These are phyloP conservation scores for Suillus paluster DNA, from an alignment of 768 basidiomycete genomes.

Conservation along the genomic window DNA sequence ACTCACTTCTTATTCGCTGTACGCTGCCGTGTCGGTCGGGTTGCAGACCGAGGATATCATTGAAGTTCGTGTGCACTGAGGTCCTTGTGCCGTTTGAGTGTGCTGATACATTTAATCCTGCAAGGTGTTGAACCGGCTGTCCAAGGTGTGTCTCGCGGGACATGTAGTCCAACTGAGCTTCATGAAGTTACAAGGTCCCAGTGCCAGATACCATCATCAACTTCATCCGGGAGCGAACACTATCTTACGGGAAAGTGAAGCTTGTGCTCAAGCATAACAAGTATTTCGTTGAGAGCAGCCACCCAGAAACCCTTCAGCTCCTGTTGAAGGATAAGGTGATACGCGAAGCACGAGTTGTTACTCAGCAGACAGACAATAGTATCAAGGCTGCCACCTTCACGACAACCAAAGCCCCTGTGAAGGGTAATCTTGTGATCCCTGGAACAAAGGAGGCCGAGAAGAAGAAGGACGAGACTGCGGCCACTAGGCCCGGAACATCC, in stretches of 20 bases:
- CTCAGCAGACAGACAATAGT: slow-evolving; percentile 70
- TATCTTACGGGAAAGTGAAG: slow-evolving; percentile 98
- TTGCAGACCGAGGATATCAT: slow-evolving; percentile 98
- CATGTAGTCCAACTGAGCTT: slow-evolving; percentile 8
- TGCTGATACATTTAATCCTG: slow-evolving; percentile 8
- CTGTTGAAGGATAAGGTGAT: slow-evolving; percentile 88
- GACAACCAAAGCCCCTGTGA: slow-evolving; percentile 79
- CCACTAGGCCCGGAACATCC: slow-evolving; percentile 33
- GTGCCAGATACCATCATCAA: slow-evolving; percentile 85
- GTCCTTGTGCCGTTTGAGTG: slow-evolving; percentile 1
- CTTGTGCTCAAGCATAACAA: slow-evolving; percentile 97
- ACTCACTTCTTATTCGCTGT: slow-evolving; percentile 95
- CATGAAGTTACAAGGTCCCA: slow-evolving; percentile 65
- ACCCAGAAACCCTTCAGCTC: slow-evolving; percentile 89
- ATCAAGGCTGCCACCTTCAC: slow-evolving; percentile 80
- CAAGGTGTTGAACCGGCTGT: slow-evolving; percentile 80
- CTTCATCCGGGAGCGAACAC: slow-evolving; percentile 91
- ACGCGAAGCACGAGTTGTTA: slow-evolving; percentile 78
- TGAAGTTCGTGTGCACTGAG: slow-evolving; percentile 59
- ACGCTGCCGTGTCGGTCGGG: slow-evolving; percentile 98
- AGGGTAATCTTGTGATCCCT: slow-evolving; percentile 84
- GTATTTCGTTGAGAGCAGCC: slow-evolving; percentile 95
- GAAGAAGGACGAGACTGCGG: slow-evolving; percentile 63
- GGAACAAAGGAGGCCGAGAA: slow-evolving; percentile 80
- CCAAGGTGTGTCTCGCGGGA: slow-evolving; percentile 52